phyloP scores from a whole-genome alignment of 345 rosid genomes.

The Salix viminalis region DNA sequence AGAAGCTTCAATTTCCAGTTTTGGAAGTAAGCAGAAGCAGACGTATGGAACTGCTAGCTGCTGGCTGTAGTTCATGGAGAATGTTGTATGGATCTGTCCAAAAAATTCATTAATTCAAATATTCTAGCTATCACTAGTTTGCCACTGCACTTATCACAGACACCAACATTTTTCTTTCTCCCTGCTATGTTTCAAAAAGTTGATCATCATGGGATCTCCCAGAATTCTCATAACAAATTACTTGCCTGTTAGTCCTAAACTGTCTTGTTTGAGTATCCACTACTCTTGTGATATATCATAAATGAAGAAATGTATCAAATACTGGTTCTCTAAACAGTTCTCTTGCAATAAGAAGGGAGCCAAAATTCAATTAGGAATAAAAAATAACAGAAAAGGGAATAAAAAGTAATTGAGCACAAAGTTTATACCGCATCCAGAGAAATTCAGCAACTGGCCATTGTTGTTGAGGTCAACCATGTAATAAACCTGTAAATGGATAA shows the following conservation, averaged over 20 bases:
- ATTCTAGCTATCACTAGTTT: no score
- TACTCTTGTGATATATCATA: not conserved
- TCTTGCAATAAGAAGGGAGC: not conserved
- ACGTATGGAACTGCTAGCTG: not conserved
- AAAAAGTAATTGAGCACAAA: slow-evolving; percentile 7
- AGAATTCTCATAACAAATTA: not conserved
- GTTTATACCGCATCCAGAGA: slow-evolving; percentile 79
- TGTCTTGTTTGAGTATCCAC: not conserved
- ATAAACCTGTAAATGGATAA: slow-evolving; percentile 57
- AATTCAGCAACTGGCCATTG: slow-evolving; percentile 62
- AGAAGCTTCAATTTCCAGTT: no score
- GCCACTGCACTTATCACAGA: no score
- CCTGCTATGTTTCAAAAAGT: no score
- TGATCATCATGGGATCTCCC: not conserved
- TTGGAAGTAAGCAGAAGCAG: not conserved
- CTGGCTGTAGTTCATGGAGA: no score
- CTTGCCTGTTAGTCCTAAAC: not conserved
- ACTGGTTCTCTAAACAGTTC: not conserved
- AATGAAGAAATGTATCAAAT: not conserved
- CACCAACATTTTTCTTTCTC: no score
- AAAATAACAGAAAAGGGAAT: not conserved
- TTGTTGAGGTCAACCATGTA: slow-evolving; percentile 69
- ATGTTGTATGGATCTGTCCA: no score
- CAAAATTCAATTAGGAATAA: not conserved
- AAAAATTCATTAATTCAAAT: no score